Evolutionary conservation across 208 protist species (phyloP), one percentile per base, ranked within the genome.

Genomic region (Angomonas deanei): DNA sequence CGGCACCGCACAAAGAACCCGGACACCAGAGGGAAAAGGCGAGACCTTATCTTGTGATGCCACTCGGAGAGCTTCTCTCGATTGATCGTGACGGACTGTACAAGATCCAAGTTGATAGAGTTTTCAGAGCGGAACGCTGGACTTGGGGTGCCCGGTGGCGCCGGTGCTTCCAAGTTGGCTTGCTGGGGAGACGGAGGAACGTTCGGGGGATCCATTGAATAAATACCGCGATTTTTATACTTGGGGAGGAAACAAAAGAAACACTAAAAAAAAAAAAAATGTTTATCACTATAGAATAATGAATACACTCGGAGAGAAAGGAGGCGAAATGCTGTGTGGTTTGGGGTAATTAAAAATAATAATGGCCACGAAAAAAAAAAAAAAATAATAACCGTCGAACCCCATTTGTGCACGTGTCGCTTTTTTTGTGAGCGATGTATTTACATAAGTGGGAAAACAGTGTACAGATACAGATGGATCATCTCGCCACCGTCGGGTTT

Each of bases 1-100:
- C 91, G 87, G 76, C 88, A 96, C 54, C 91, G 84, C 23, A 96
- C 88, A 64, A 91, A 96, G 71, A 94, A 93, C 48, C 91, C 91
- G 23, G 80, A 73, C 13, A 92, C 85, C 31, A 96, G 70, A 27
- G 81, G 70, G 64, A 92, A 93, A 5, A 96, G 73, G 50, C 78
- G 78, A 8, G 82, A 83, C 52, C 88, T 82, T 33, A 96, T 87
- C 64, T 88, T 89, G 64, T 94, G 87, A 61, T 96, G 91, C 91
- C 91, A 96, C 52, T 96, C 88, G 1, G 88, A 91, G 1, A 96
- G 75, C 63, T 89, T 89, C 66, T 96, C 88, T 27, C 90, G 86
- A 62, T 94, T 94, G 57, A 94, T 91, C 0, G 83, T 92, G n/a
- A 94, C 88, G 31, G 71, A 72, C 46, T 94, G 82, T 19, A 87